phyloP scores from a whole-genome alignment of 371 early-diverging fungal species.

The Mucor irregularis region DNA sequence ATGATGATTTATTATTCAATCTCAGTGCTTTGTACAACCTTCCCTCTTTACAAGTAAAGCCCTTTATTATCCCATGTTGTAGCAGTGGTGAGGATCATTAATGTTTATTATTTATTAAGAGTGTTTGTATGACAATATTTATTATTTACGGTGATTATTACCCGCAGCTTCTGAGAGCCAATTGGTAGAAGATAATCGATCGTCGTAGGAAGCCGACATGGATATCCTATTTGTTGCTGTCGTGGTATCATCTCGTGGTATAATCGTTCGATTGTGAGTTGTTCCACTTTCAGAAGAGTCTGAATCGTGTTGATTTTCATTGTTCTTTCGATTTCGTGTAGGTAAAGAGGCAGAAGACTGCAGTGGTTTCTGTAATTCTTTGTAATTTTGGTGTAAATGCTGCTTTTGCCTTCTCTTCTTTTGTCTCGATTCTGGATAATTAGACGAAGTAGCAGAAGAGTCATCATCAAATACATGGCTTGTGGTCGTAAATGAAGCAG shows the following conservation, averaged over 20 bases:
- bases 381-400: constrained; percentile 14
- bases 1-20: not conserved
- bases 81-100: too few species aligned
- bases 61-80: too few species aligned
- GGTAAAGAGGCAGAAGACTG: constrained; percentile 51
- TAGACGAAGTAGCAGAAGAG: constrained; percentile 8
- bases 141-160: too few species aligned
- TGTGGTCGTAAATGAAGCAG: constrained; percentile 9
- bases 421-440: constrained; percentile 1
- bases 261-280: not conserved
- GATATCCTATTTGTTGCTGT: constrained; percentile 8
- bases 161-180: constrained; percentile 2
- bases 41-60: too few species aligned
- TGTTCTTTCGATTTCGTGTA: constrained; percentile 27
- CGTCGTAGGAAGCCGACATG: constrained; percentile 48
- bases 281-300: constrained; percentile 12
- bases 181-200: constrained; percentile 22
- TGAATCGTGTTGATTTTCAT: constrained; percentile 12
- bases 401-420: constrained; percentile 25
- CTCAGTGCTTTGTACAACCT: too few species aligned
- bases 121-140: too few species aligned
- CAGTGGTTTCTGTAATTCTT: constrained; percentile 23
- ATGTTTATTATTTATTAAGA: too few species aligned
- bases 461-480: not conserved
- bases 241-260: not conserved